Conservation (phyloP, 31 red algal genomes). For the Odonthalia washingtoniensis region DNA sequence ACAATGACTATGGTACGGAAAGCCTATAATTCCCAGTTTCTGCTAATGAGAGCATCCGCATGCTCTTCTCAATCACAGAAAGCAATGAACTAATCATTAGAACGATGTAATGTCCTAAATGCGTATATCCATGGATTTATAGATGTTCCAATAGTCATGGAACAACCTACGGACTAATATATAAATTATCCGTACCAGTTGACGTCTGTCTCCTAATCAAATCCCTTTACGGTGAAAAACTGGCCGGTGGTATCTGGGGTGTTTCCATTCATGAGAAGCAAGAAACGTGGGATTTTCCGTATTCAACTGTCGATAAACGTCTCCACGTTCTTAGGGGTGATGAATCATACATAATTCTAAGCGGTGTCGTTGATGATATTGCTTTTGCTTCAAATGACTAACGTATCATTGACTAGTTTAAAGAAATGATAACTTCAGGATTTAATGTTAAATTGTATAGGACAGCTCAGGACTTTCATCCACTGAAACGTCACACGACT, state of each 20-base stretch:
- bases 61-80: constrained; percentile 12
- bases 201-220: background rate
- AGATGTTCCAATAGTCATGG: constrained; percentile 28
- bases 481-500: background rate
- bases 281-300: background rate
- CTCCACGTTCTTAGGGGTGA: background rate
- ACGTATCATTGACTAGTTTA: too few relatives aligned
- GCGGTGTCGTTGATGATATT: constrained; percentile 24
- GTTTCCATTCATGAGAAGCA: background rate
- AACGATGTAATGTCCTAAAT: constrained; percentile 28
- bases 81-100: background rate
- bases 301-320: background rate
- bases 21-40: constrained; percentile 18
- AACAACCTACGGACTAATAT: constrained; percentile 32
- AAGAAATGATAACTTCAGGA: background rate
- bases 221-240: constrained; percentile 17
- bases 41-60: background rate
- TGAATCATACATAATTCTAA: background rate
- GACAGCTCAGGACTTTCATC: constrained; percentile 14
- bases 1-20: too few relatives aligned
- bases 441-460: constrained; percentile 54
- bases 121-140: constrained; percentile 38
- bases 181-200: background rate
- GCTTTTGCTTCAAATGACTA: constrained; percentile 24
- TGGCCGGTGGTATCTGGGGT: constrained; percentile 37